Percentiles rank a stretch among this genome's conserved stretches.
Conservation (phyloP, 345 rosid species). For the Eucalyptus rudis region DNA sequence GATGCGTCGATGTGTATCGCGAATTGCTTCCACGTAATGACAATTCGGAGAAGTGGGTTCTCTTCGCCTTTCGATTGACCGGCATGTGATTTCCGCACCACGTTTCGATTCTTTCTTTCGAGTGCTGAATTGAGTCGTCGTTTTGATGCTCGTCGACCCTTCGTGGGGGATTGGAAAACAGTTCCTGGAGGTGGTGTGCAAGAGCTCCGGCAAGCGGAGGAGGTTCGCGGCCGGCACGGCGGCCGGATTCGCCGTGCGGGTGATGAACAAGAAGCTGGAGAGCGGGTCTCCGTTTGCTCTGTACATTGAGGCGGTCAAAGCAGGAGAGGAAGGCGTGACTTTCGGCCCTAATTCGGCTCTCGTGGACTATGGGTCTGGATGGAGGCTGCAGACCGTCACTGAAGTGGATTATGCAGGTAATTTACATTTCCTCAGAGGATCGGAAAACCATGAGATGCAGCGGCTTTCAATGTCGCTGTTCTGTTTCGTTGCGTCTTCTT, state of each 20-base stretch:
- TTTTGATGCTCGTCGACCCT: neutral
- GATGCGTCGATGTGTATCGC: neutral
- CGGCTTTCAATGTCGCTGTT: neutral
- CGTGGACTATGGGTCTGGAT: conserved; percentile 46
- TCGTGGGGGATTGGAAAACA: neutral
- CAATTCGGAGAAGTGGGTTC: neutral
- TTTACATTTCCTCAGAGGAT: neutral
- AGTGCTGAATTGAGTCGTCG: neutral
- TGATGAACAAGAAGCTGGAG: conserved; percentile 54
- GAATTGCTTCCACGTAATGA: neutral
- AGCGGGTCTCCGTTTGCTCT: conserved; percentile 13
- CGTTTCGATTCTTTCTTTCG: neutral
- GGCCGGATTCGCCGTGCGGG: conserved; percentile 67
- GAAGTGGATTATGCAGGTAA: conserved; percentile 26
- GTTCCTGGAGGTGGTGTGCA: conserved; percentile 69
- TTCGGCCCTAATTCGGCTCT: conserved; percentile 75
- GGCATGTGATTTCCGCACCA: neutral
- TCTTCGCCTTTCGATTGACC: neutral
- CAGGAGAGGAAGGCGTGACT: conserved; percentile 58
- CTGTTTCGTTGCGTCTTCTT: neutral
- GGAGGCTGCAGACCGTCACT: conserved; percentile 52
- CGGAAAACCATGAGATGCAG: neutral
- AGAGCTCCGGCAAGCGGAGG: conserved; percentile 25
- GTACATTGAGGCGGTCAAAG: conserved; percentile 55
- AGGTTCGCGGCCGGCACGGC: conserved; percentile 65